A percentile compares a stretch with the other conserved stretches of the same genome.
phyloP scores from a whole-genome alignment of 305 asterid genomes.

The Fraxinus ornus region DNA sequence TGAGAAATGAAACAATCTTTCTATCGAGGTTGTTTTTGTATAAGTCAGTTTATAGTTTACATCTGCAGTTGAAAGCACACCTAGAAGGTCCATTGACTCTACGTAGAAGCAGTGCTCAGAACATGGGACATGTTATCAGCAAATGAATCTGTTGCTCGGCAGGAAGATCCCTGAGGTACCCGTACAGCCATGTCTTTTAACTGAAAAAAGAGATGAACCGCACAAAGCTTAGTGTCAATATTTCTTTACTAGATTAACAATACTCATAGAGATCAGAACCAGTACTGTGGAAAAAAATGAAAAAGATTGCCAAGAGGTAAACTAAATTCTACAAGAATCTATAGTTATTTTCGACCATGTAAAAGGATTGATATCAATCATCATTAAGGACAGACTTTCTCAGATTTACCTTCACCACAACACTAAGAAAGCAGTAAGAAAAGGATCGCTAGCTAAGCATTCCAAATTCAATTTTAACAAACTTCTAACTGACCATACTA shows the following conservation, averaged over 20 bases:
- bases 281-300: not conserved
- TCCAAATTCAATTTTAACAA: not conserved
- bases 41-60: not conserved
- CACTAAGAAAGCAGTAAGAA: not conserved
- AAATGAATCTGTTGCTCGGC: slow-evolving; percentile 43
- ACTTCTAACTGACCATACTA: not conserved
- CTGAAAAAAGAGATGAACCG: slow-evolving; percentile 23
- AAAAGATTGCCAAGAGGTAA: not conserved
- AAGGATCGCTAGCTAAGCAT: not conserved
- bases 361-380: not conserved
- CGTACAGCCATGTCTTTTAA: slow-evolving; percentile 50
- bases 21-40: not conserved
- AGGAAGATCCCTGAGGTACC: slow-evolving; percentile 39
- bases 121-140: slow-evolving; percentile 39
- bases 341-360: not conserved
- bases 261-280: not conserved
- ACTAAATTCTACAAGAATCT: not conserved
- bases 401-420: not conserved
- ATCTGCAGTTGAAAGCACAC: slow-evolving; percentile 2
- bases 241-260: not conserved
- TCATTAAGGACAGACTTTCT: not conserved
- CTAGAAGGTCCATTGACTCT: slow-evolving; percentile 30
- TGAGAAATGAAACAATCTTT: not conserved
- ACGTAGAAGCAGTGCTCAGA: slow-evolving; percentile 39
- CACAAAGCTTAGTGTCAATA: not conserved